These are phyloP conservation scores for Cymbopogon citratus DNA, from an alignment of 176 grass and related monocot species.

Conservation along the genomic window DNA sequence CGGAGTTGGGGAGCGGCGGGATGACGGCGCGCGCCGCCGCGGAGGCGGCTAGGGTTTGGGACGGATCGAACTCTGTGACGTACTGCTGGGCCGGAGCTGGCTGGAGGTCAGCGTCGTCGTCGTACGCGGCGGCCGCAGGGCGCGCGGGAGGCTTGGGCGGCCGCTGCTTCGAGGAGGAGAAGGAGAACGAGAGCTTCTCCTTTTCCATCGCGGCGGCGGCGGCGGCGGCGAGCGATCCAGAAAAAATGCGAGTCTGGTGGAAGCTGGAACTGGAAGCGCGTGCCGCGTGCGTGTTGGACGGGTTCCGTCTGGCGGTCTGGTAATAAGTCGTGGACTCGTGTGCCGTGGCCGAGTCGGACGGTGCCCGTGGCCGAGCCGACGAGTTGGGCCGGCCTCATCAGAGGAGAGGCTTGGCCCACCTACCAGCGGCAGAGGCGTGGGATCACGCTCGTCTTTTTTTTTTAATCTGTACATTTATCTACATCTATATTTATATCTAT, in stretches of 20 bases:
- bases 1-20: slow-evolving; percentile 65
- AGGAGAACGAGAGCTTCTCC: slow-evolving; percentile 78
- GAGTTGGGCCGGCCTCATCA: too few relatives aligned
- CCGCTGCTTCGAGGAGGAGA: slow-evolving; percentile 40
- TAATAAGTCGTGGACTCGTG: too few relatives aligned
- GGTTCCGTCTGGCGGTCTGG: too few relatives aligned
- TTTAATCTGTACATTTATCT: too few relatives aligned
- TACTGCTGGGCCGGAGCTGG: slow-evolving; percentile 38
- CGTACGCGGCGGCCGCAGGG: neutral
- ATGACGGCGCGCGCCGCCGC: slow-evolving; percentile 43
- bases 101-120: neutral
- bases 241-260: neutral
- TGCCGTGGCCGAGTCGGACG: too few relatives aligned
- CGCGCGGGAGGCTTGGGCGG: slow-evolving; percentile 35
- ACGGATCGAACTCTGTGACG: slow-evolving; percentile 82
- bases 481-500: too few relatives aligned
- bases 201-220: slow-evolving; percentile 40
- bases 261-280: neutral
- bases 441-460: too few relatives aligned
- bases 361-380: too few relatives aligned
- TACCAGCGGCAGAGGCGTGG: too few relatives aligned
- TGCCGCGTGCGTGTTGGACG: too few relatives aligned
- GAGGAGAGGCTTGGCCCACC: too few relatives aligned
- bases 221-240: slow-evolving; percentile 22
- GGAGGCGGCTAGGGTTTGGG: slow-evolving; percentile 40